Evolutionary conservation across 306 rosid genomes (phyloP).

Genomic region (Fragaria vesca): DNA sequence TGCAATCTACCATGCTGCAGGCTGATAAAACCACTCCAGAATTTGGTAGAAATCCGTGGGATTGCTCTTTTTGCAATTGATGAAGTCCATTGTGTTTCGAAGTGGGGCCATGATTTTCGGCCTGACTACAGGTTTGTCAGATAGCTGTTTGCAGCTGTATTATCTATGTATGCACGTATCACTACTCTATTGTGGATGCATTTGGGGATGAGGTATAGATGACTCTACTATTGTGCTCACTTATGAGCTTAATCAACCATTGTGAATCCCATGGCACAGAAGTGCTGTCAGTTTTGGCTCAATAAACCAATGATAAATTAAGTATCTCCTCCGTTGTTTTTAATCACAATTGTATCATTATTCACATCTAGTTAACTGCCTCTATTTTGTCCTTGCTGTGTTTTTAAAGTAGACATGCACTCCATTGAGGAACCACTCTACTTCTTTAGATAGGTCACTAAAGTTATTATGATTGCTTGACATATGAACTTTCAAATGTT

Average conservation of each 20-base stretch:
- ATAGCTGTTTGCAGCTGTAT: not conserved
- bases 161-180: not conserved
- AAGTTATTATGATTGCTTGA: not conserved
- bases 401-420: not conserved
- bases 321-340: not conserved
- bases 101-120: conserved; percentile 98
- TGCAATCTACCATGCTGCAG: conserved; percentile 35
- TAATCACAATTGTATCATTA: not conserved
- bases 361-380: not conserved
- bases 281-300: not conserved
- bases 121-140: conserved; percentile 78
- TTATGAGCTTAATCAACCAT: not conserved
- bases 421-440: conserved; percentile 1
- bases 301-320: not conserved
- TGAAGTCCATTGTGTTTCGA: conserved; percentile 94
- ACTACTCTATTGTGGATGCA: not conserved
- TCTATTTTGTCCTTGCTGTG: conserved; percentile 1
- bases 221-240: not conserved
- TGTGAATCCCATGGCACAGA: not conserved
- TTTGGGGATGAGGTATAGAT: not conserved
- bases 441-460: not conserved
- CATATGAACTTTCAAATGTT: conserved; percentile 35
- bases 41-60: conserved; percentile 70
- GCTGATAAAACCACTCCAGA: conserved; percentile 73
- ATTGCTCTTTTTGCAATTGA: conserved; percentile 92